These are phyloP conservation scores for Gnaphalium uliginosum DNA, from an alignment of 129 eudicot genomes.

Conservation along the genomic window DNA sequence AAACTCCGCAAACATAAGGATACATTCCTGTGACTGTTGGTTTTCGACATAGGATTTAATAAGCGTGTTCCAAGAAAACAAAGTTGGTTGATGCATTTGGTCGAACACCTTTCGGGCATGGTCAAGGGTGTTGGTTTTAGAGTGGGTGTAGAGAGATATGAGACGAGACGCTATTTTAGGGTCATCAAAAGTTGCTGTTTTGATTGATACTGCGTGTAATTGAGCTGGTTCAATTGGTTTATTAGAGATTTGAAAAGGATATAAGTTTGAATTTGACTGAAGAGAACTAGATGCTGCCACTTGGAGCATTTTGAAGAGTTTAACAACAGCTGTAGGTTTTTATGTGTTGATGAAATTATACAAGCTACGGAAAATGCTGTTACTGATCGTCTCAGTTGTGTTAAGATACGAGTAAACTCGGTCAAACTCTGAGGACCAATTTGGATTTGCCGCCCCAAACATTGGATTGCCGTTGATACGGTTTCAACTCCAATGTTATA, in stretches of 20 bases:
- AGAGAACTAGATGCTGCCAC: conserved; percentile 26
- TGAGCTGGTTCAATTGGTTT: conserved; percentile 40
- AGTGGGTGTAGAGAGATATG: conserved; percentile 34
- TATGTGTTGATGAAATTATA: neutral
- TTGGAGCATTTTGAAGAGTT: conserved; percentile 33
- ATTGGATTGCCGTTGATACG: neutral
- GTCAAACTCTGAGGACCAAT: neutral
- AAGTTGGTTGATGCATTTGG: conserved; percentile 32
- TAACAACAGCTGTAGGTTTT: neutral
- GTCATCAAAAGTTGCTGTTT: conserved; percentile 32
- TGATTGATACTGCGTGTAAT: conserved; percentile 39
- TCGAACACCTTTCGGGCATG: conserved; percentile 36
- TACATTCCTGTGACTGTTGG: conserved; percentile 43
- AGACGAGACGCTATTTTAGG: conserved; percentile 40
- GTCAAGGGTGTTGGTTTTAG: conserved; percentile 24
- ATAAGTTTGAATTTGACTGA: conserved; percentile 2
- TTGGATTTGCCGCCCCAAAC: conserved; percentile 7
- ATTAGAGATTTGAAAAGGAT: conserved; percentile 29
- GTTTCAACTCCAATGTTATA: neutral
- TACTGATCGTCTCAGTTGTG: neutral
- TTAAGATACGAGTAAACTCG: neutral
- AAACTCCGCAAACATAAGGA: conserved; percentile 31
- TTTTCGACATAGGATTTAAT: conserved; percentile 39
- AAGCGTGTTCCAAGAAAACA: conserved; percentile 48
- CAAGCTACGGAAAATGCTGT: neutral